Conservation (phyloP, 164 flowering plant genomes). For the Sextonia rubra region DNA sequence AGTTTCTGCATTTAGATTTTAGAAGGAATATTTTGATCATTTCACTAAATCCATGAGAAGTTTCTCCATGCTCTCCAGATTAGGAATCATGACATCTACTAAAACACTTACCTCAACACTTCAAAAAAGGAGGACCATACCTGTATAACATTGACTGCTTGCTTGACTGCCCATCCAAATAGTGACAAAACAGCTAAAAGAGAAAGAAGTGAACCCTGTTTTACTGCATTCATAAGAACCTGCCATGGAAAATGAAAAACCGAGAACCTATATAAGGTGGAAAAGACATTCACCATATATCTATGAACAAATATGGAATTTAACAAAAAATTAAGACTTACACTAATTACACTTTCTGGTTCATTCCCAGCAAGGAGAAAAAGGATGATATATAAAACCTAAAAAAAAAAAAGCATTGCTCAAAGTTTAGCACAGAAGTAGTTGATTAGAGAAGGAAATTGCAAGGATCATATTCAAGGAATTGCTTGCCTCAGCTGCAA, state of each 20-base stretch:
- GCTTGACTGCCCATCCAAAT: constrained; percentile 81
- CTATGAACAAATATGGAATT: neutral
- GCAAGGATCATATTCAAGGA: neutral
- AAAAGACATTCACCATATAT: neutral
- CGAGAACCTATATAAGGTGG: constrained; percentile 5
- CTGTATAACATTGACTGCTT: constrained; percentile 75
- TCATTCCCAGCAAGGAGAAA: constrained; percentile 58
- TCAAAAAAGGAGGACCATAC: constrained; percentile 23
- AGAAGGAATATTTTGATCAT: neutral
- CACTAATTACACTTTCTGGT: constrained; percentile 47
- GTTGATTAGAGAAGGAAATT: neutral
- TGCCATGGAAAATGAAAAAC: constrained; percentile 14
- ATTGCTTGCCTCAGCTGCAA: constrained; percentile 77
- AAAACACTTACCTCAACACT: neutral
- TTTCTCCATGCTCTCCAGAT: neutral
- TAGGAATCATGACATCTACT: neutral
- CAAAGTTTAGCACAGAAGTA: constrained; percentile 2
- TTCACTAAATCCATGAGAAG: neutral
- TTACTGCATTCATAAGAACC: constrained; percentile 36
- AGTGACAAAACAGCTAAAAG: constrained; percentile 33
- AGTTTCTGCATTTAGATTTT: no score
- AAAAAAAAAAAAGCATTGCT: constrained; percentile 15
- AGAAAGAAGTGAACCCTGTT: constrained; percentile 24
- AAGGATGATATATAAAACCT: constrained; percentile 83
- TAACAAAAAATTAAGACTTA: constrained; percentile 26